phyloP scores from a whole-genome alignment of 2,329 filamentous ascomycete genomes.

The Metarhizium album region DNA sequence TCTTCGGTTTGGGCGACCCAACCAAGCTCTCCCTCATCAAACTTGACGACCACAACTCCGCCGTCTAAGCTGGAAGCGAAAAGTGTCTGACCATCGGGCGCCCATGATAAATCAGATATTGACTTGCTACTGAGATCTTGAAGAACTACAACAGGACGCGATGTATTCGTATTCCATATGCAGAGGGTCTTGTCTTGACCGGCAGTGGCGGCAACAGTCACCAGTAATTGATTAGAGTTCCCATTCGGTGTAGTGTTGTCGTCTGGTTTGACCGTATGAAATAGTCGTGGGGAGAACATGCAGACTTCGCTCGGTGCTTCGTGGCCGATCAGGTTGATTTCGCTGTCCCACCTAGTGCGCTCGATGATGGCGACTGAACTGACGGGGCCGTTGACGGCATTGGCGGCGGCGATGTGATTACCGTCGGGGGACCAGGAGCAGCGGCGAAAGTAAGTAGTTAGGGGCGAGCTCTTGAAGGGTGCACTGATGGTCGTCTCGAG shows the following conservation, averaged over 20 bases:
- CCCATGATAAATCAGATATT: conserved; percentile 90
- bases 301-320: conserved; percentile 96
- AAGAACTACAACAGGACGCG: conserved; percentile 78
- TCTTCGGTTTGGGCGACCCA: conserved; percentile 79
- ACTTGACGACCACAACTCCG: conserved; percentile 70
- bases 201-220: conserved; percentile 92
- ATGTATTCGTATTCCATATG: conserved; percentile 96
- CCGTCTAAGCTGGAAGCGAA: conserved; percentile 86
- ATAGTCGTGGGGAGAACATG: conserved; percentile 88
- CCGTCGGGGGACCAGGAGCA: conserved; percentile 98
- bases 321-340: conserved; percentile 95
- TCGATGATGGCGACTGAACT: conserved; percentile 96
- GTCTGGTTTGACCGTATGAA: conserved; percentile 59
- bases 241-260: conserved; percentile 38
- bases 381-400: conserved; percentile 93
- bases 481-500: conserved; percentile 82
- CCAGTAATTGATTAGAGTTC: conserved; percentile 38
- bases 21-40: conserved; percentile 79
- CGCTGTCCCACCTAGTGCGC: conserved; percentile 83
- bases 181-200: conserved; percentile 94
- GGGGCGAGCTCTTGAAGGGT: conserved; percentile 81
- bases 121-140: conserved; percentile 85
- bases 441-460: conserved; percentile 92
- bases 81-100: conserved; percentile 77
- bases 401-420: conserved; percentile 91